Conservation (phyloP, 140 eudicot genomes). For the Stevia rebaudiana region DNA sequence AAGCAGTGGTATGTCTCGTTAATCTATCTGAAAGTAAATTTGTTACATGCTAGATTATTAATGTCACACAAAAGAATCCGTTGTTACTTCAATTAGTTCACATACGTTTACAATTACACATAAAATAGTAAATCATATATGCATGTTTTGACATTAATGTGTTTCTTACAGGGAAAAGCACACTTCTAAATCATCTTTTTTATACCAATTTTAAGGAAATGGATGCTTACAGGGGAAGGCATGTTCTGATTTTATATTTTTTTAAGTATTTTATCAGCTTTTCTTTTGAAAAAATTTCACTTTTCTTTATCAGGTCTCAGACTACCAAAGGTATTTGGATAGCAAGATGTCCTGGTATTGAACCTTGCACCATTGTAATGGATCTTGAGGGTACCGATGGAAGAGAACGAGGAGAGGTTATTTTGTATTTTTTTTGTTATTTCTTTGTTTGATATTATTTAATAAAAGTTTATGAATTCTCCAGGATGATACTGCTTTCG, state of each 20-base stretch:
- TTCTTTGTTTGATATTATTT: slow-evolving; percentile 4
- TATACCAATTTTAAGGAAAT: slow-evolving; percentile 82
- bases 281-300: background rate
- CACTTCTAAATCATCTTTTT: slow-evolving; percentile 77
- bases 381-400: slow-evolving; percentile 99
- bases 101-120: background rate
- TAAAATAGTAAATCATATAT: background rate
- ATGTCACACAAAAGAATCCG: background rate
- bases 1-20: slow-evolving; percentile 69
- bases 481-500: slow-evolving; percentile 96
- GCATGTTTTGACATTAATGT: slow-evolving; percentile 17
- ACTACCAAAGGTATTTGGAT: slow-evolving; percentile 98
- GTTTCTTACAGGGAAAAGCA: slow-evolving; percentile 77
- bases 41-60: background rate
- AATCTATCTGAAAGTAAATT: background rate
- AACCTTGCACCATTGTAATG: slow-evolving; percentile 94
- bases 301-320: slow-evolving; percentile 55
- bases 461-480: background rate
- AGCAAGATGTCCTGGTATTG: slow-evolving; percentile 85
- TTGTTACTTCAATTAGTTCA: background rate
- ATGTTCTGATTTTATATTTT: slow-evolving; percentile 22
- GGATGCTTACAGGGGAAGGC: slow-evolving; percentile 99
- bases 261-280: background rate
- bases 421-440: background rate
- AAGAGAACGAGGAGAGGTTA: slow-evolving; percentile 99